Percentiles rank a stretch among this genome's conserved stretches.
Evolutionary conservation across 352 stramenopile genomes (phyloP).

Genomic region (Globisporangium spiculum): DNA sequence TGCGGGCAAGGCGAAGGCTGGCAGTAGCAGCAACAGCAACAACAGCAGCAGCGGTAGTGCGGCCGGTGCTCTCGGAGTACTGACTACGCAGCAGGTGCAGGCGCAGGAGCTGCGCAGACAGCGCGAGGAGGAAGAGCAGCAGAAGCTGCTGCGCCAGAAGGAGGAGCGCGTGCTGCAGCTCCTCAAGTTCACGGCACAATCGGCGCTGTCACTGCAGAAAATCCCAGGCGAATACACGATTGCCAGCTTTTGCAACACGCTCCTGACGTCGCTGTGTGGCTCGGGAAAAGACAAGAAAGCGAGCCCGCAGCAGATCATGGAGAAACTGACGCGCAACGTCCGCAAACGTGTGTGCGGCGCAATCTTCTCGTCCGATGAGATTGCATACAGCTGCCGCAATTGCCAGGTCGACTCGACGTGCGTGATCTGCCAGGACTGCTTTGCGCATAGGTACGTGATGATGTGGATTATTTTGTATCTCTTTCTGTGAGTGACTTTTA

Average conservation of each 20-base stretch:
- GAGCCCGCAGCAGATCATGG: slow-evolving; percentile 49
- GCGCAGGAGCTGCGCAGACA: slow-evolving; percentile 26
- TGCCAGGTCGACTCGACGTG: slow-evolving; percentile 85
- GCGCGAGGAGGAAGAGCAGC: slow-evolving; percentile 26
- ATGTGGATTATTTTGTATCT: background rate
- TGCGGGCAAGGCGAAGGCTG: slow-evolving; percentile 23
- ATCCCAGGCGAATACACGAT: slow-evolving; percentile 19
- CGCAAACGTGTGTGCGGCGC: slow-evolving; percentile 77
- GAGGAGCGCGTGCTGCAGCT: slow-evolving; percentile 45
- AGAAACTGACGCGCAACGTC: slow-evolving; percentile 54
- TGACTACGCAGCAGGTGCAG: slow-evolving; percentile 16
- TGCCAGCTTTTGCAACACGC: slow-evolving; percentile 35
- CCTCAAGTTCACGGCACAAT: slow-evolving; percentile 46
- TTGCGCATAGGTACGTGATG: slow-evolving; percentile 58
- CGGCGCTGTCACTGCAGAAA: slow-evolving; percentile 29
- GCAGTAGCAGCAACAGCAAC: slow-evolving; percentile 2
- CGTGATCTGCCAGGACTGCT: slow-evolving; percentile 86
- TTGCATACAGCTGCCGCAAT: slow-evolving; percentile 86
- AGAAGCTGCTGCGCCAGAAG: slow-evolving; percentile 31
- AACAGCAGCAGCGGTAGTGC: background rate
- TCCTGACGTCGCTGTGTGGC: slow-evolving; percentile 53
- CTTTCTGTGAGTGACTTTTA: background rate
- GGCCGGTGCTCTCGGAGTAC: background rate
- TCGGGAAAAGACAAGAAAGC: slow-evolving; percentile 49
- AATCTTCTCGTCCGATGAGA: slow-evolving; percentile 85